Evolutionary conservation across 2,329 filamentous ascomycete genomes (phyloP).

Genomic region (Fusarium liriodendri): DNA sequence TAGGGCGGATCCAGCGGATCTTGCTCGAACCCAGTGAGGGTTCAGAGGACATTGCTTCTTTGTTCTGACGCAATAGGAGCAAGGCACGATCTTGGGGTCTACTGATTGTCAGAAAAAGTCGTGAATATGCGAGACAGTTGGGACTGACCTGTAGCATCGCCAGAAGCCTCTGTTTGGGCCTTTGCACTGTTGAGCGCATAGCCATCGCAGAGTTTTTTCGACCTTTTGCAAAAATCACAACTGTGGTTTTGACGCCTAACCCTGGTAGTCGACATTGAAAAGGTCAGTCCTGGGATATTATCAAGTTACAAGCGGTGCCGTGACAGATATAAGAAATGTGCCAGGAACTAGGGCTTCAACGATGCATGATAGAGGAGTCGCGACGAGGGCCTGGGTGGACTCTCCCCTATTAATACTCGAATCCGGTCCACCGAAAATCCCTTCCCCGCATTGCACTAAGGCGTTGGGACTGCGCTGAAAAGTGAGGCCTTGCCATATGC

Average conservation of each 20-base stretch:
- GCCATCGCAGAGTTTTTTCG: conserved; percentile 44
- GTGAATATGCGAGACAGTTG: not conserved
- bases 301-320: not conserved
- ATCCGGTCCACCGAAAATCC: conserved; percentile 10
- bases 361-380: conserved; percentile 1
- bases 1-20: not conserved
- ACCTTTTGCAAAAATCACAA: conserved; percentile 40
- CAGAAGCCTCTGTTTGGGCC: not conserved
- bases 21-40: conserved; percentile 36
- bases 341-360: not conserved
- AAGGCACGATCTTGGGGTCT: conserved; percentile 25
- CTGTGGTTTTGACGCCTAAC: conserved; percentile 39
- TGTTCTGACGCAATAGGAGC: conserved; percentile 47
- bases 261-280: conserved; percentile 18
- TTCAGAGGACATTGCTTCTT: conserved; percentile 45
- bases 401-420: conserved; percentile 16
- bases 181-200: conserved; percentile 25
- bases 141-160: not conserved
- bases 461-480: not conserved
- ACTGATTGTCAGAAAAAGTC: not conserved
- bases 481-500: not conserved
- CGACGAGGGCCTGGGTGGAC: not conserved
- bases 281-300: not conserved
- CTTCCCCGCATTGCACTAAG: conserved; percentile 11
- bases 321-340: not conserved